Percentiles rank a stretch among this genome's conserved stretches.
phyloP scores from a whole-genome alignment of 192 early-diverging fungal genomes.

The Spizellomyces sp. region DNA sequence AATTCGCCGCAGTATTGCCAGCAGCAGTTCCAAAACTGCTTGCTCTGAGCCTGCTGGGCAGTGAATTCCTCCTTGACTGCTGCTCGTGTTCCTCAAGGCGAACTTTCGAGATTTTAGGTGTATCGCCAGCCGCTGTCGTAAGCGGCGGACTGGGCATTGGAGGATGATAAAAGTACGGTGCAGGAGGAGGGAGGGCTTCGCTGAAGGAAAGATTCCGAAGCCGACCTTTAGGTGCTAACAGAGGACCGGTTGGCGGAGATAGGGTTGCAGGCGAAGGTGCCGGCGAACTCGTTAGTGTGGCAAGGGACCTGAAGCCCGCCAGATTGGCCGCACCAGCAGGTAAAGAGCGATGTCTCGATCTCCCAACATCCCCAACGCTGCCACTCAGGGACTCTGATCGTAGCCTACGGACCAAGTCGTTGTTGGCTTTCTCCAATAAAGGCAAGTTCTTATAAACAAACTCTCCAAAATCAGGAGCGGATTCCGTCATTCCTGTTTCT shows the following conservation, averaged over 20 bases:
- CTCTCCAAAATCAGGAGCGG: constrained; percentile 75
- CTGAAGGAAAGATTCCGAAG: constrained; percentile 10
- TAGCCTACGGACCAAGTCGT: constrained; percentile 79
- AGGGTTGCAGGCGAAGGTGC: background rate
- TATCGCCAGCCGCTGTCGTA: constrained; percentile 17
- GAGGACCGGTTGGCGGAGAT: background rate
- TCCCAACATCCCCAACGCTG: constrained; percentile 24
- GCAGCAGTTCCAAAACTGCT: constrained; percentile 34
- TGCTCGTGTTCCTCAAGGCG: constrained; percentile 21
- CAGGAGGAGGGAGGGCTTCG: constrained; percentile 9
- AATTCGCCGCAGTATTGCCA: constrained; percentile 7
- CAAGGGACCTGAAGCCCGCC: constrained; percentile 24
- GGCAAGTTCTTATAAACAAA: constrained; percentile 92
- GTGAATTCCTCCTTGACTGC: constrained; percentile 39
- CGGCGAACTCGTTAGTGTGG: background rate
- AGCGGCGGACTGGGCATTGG: constrained; percentile 16
- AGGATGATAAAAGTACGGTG: background rate
- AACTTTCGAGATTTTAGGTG: constrained; percentile 12
- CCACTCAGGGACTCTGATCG: constrained; percentile 57
- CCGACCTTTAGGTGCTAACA: background rate
- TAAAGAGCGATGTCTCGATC: constrained; percentile 43
- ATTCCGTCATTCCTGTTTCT: background rate
- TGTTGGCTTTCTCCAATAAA: constrained; percentile 87
- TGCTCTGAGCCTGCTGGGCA: constrained; percentile 42
- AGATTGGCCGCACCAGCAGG: constrained; percentile 39